Percentiles rank a stretch among this genome's conserved stretches.
Conservation (phyloP, 202 grass and related monocot species). For the Panicum virgatum region DNA sequence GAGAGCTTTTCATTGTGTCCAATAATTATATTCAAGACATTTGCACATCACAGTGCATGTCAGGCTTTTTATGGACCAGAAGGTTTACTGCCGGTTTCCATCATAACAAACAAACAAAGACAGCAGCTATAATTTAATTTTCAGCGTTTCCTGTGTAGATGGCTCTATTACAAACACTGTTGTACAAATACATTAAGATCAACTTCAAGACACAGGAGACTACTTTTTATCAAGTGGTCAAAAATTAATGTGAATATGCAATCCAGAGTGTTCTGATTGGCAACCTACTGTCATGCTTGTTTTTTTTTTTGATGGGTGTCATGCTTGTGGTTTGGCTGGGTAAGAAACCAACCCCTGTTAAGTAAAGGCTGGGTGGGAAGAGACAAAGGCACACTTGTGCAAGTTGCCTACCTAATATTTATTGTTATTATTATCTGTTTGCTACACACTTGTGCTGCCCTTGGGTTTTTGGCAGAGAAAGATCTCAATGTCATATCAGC, state of each 20-base stretch:
- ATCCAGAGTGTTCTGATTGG: slow-evolving; percentile 45
- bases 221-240: slow-evolving; percentile 37
- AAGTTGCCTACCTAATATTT: slow-evolving; percentile 62
- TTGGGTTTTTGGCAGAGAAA: slow-evolving; percentile 45
- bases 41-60: slow-evolving; percentile 24
- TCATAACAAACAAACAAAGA: slow-evolving; percentile 39
- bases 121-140: slow-evolving; percentile 30
- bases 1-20: slow-evolving; percentile 34
- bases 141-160: slow-evolving; percentile 30
- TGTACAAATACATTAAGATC: slow-evolving; percentile 23
- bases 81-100: slow-evolving; percentile 29
- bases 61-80: slow-evolving; percentile 49
- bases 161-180: slow-evolving; percentile 1
- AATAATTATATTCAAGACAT: slow-evolving; percentile 27
- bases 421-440: slow-evolving; percentile 54
- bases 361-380: slow-evolving; percentile 48
- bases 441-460: slow-evolving; percentile 37
- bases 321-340: slow-evolving; percentile 43
- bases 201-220: slow-evolving; percentile 6
- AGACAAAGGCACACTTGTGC: slow-evolving; percentile 55
- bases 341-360: slow-evolving; percentile 31
- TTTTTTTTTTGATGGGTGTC: too few species aligned
- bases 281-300: slow-evolving; percentile 35
- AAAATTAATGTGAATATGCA: slow-evolving; percentile 38
- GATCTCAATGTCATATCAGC: slow-evolving; percentile 29